Percentiles rank a stretch among this genome's conserved stretches.
These are phyloP conservation scores for Metschnikowia noctiluminum DNA, from an alignment of 805 yeast species.

Conservation along the genomic window DNA sequence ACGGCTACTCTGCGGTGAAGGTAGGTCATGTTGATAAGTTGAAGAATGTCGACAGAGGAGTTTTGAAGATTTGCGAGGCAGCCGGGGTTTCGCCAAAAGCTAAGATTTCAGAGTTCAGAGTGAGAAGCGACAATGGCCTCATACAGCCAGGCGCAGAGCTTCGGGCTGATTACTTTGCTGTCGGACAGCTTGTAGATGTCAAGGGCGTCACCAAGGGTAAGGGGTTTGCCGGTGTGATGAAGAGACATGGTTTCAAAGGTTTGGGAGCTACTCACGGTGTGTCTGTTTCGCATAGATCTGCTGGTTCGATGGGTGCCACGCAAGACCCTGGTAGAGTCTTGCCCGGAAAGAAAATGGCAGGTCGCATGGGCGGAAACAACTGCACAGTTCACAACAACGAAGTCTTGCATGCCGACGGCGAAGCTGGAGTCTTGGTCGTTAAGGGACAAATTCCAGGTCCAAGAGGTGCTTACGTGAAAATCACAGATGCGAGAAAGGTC, in stretches of 20 bases:
- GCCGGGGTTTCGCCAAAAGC: conserved; percentile 85
- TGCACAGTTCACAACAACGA: conserved; percentile 73
- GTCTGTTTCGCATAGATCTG: conserved; percentile 87
- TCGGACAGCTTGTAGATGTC: conserved; percentile 82
- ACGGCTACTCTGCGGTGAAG: conserved; percentile 84
- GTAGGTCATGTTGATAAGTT: conserved; percentile 77
- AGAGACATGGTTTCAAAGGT: conserved; percentile 87
- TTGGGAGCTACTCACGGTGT: conserved; percentile 94
- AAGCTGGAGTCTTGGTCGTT: conserved; percentile 73
- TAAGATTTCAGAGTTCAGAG: conserved; percentile 72
- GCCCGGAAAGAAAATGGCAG: conserved; percentile 98
- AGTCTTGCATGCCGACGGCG: conserved; percentile 77
- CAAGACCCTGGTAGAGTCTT: conserved; percentile 94
- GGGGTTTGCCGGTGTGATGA: conserved; percentile 98
- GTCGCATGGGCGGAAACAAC: conserved; percentile 82
- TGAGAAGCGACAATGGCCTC: conserved; percentile 61
- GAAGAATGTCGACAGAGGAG: conserved; percentile 51
- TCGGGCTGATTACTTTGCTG: conserved; percentile 77
- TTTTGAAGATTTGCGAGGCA: conserved; percentile 72
- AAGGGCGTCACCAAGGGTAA: conserved; percentile 84
- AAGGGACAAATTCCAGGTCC: conserved; percentile 94
- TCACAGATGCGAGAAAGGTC: conserved; percentile 72
- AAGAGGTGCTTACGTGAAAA: conserved; percentile 64
- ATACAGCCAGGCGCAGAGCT: conserved; percentile 75
- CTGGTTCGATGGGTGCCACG: conserved; percentile 96